phyloP scores from a whole-genome alignment of 106 monocot genomes.

The Dendrobium officinale region DNA sequence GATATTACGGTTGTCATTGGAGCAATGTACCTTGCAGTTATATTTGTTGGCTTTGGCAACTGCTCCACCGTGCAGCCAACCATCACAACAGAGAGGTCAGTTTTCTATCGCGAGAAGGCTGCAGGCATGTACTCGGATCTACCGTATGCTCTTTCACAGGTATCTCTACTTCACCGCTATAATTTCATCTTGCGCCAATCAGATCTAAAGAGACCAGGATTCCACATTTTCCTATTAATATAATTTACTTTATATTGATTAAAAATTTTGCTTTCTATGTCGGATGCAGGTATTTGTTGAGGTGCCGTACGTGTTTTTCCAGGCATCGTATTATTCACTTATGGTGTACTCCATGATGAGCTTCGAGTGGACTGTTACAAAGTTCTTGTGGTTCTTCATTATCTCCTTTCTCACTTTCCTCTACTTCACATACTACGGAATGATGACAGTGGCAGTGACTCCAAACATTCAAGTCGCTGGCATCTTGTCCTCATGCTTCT shows the following conservation, averaged over 20 bases:
- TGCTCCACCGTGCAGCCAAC: conserved; percentile 51
- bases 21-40: conserved; percentile 47
- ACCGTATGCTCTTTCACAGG: conserved; percentile 65
- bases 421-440: conserved; percentile 15
- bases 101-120: conserved; percentile 72
- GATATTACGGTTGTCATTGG: conserved; percentile 51
- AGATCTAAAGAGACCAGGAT: not conserved
- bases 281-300: conserved; percentile 18
- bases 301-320: conserved; percentile 16
- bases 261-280: not conserved
- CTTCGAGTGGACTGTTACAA: conserved; percentile 3
- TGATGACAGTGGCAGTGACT: conserved; percentile 6
- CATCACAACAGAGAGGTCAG: conserved; percentile 44
- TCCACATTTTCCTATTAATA: too few species aligned
- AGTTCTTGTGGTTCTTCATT: conserved; percentile 10
- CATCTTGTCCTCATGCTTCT: conserved; percentile 1
- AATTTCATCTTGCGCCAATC: not conserved
- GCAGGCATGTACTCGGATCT: conserved; percentile 83
- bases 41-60: conserved; percentile 54
- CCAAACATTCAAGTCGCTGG: conserved; percentile 4
- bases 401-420: conserved; percentile 7
- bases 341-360: conserved; percentile 8
- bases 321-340: not conserved
- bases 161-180: conserved; percentile 1
- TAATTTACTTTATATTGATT: too few species aligned